Evolutionary conservation across 106 monocot species (phyloP).

Genomic region (Vanilla planifolia): DNA sequence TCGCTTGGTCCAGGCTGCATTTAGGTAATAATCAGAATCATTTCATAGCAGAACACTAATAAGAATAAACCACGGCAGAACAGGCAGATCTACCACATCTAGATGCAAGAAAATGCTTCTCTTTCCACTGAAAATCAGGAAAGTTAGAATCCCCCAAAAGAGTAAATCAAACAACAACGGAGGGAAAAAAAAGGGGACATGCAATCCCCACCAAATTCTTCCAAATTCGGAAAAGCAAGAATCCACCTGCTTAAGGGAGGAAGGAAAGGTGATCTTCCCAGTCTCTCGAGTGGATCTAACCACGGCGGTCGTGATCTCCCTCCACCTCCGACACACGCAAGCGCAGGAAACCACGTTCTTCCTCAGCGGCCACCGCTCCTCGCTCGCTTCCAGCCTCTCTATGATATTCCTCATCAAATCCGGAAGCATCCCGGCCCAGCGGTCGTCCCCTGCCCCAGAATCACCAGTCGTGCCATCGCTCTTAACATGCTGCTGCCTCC

Average conservation of each 20-base stretch:
- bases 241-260: conserved; percentile 74
- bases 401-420: conserved; percentile 65
- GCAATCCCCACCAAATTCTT: not conserved
- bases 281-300: conserved; percentile 28
- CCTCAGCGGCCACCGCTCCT: conserved; percentile 65
- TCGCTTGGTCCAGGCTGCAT: conserved; percentile 47
- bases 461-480: not conserved
- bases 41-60: conserved; percentile 1
- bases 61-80: not conserved
- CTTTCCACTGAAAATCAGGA: not conserved
- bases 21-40: not conserved
- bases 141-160: not conserved
- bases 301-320: conserved; percentile 34
- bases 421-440: conserved; percentile 70
- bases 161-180: too few species aligned
- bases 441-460: conserved; percentile 16
- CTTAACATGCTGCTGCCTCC: not conserved
- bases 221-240: not conserved
- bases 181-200: too few species aligned
- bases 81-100: not conserved
- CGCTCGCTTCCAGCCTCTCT: conserved; percentile 46
- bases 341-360: conserved; percentile 70
- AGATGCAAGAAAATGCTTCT: not conserved
- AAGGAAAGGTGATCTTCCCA: conserved; percentile 71
- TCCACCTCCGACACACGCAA: conserved; percentile 73